Conservation (phyloP, 2,329 filamentous ascomycete genomes). For the Fusarium phyllophilum region DNA sequence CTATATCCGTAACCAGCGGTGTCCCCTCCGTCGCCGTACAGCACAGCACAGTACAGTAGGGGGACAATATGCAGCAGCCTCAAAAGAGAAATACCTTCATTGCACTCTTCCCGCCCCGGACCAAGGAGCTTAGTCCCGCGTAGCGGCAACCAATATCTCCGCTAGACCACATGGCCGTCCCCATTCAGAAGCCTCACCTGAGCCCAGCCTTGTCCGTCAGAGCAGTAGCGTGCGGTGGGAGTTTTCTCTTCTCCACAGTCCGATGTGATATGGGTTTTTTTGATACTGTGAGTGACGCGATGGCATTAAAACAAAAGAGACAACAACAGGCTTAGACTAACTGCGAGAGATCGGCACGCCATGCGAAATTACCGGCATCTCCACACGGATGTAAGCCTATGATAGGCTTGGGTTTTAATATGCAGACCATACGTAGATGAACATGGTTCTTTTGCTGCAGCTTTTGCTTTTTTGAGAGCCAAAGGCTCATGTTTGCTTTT, state of each 20-base stretch:
- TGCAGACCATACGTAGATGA: conserved; percentile 34
- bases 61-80: conserved; percentile 22
- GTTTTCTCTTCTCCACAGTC: conserved; percentile 18
- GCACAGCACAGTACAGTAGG: not conserved
- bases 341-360: conserved; percentile 30
- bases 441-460: conserved; percentile 33
- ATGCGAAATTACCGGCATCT: conserved; percentile 32
- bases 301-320: conserved; percentile 35
- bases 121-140: not conserved
- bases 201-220: conserved; percentile 26
- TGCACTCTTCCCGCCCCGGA: conserved; percentile 13
- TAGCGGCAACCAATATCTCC: conserved; percentile 8
- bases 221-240: conserved; percentile 42
- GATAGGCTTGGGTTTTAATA: conserved; percentile 11
- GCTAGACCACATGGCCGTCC: conserved; percentile 31
- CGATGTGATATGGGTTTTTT: not conserved
- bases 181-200: conserved; percentile 39
- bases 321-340: conserved; percentile 32
- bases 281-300: not conserved
- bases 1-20: conserved; percentile 16
- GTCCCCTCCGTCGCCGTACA: not conserved
- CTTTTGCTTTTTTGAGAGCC: conserved; percentile 36
- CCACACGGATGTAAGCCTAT: conserved; percentile 32
- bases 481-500: conserved; percentile 32
- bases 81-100: conserved; percentile 28